Conservation (phyloP, 768 basidiomycete species). For the Cyclocybe aegerita region DNA sequence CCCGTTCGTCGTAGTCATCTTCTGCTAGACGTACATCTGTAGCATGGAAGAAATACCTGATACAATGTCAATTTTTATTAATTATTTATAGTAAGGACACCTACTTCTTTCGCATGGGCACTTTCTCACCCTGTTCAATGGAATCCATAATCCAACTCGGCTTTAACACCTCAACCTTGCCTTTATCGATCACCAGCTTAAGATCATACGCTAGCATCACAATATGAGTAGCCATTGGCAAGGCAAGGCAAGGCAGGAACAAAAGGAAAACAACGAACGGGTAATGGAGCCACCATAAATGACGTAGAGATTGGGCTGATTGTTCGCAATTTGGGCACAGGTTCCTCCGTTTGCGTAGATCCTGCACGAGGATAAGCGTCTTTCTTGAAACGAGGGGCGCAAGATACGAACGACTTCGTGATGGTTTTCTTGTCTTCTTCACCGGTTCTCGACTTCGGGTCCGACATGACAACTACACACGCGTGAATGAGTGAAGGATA, state of each 20-base stretch:
- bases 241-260: background rate
- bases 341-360: conserved; percentile 71
- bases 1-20: conserved; percentile 51
- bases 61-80: background rate
- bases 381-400: background rate
- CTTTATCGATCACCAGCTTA: conserved; percentile 69
- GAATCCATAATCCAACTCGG: conserved; percentile 85
- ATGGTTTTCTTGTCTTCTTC: conserved; percentile 71
- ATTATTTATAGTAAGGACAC: background rate
- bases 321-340: conserved; percentile 58
- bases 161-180: conserved; percentile 67
- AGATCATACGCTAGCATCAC: conserved; percentile 61
- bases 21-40: conserved; percentile 46
- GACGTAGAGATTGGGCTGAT: conserved; percentile 52
- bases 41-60: conserved; percentile 80
- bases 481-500: background rate
- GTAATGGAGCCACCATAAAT: conserved; percentile 70
- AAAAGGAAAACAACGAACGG: conserved; percentile 44
- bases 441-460: conserved; percentile 67
- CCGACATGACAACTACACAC: conserved; percentile 67
- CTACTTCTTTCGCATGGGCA: conserved; percentile 72
- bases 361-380: conserved; percentile 32
- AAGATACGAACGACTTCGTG: conserved; percentile 54
- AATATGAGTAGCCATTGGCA: background rate
- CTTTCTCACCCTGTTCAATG: conserved; percentile 50